Percentiles rank a stretch among this genome's conserved stretches.
Conservation (phyloP, 139 green algal genomes). For the Astrephomene gubernaculifera region DNA sequence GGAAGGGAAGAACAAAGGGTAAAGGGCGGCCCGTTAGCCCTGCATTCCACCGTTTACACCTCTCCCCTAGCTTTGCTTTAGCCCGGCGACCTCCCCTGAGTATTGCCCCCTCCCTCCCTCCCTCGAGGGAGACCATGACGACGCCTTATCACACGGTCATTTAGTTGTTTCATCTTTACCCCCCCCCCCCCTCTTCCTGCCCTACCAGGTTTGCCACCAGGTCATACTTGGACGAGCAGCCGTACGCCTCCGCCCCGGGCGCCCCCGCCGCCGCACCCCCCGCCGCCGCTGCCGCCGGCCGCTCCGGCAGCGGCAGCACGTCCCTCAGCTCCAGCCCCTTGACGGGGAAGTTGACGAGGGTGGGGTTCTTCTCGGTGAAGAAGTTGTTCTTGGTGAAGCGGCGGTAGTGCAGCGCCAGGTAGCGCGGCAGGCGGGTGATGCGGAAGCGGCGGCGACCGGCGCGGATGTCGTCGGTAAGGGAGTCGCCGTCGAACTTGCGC, state of each 20-base stretch:
- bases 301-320: slow-evolving; percentile 71
- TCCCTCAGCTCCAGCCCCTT: slow-evolving; percentile 91
- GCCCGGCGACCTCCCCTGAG: no score
- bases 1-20: not conserved
- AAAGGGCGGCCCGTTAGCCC: no score
- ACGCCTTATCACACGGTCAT: no score
- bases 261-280: slow-evolving; percentile 47
- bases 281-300: not conserved
- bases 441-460: slow-evolving; percentile 81
- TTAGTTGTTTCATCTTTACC: no score
- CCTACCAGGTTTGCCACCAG: slow-evolving; percentile 91
- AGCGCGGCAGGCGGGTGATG: slow-evolving; percentile 86
- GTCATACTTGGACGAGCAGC: slow-evolving; percentile 83
- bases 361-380: slow-evolving; percentile 97
- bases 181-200: not conserved
- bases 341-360: slow-evolving; percentile 98
- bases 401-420: slow-evolving; percentile 89
- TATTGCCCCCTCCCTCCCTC: no score
- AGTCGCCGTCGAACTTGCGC: slow-evolving; percentile 93
- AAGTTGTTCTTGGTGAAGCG: slow-evolving; percentile 96
- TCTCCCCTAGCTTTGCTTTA: no score
- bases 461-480: slow-evolving; percentile 83
- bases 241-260: slow-evolving; percentile 18
- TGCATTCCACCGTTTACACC: no score
- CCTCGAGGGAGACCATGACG: no score